phyloP scores from a whole-genome alignment of 257 asterid species.

The Coffea canephora region DNA sequence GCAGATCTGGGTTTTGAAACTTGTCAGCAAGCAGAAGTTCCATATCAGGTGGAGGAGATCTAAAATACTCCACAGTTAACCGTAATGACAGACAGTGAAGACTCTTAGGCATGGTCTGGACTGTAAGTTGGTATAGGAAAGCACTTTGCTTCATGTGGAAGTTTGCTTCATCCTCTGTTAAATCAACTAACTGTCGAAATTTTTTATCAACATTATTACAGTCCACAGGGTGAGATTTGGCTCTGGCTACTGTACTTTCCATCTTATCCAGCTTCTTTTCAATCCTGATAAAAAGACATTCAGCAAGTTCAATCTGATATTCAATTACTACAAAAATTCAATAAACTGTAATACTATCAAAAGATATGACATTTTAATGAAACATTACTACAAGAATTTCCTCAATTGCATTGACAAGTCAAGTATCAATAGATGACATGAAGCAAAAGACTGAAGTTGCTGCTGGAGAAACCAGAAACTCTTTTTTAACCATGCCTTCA shows the following conservation, averaged over 20 bases:
- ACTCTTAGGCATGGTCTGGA: conserved; percentile 96
- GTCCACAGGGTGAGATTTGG: conserved; percentile 77
- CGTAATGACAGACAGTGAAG: conserved; percentile 94
- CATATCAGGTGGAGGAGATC: conserved; percentile 51
- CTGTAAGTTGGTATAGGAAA: conserved; percentile 92
- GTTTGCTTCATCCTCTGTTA: conserved; percentile 94
- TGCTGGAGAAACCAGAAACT: not conserved
- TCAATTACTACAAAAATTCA: not conserved
- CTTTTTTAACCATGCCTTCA: not conserved
- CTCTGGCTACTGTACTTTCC: conserved; percentile 72
- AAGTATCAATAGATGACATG: not conserved
- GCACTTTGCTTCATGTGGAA: conserved; percentile 98
- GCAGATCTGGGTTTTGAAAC: conserved; percentile 12
- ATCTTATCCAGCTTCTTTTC: conserved; percentile 58
- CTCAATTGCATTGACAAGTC: not conserved
- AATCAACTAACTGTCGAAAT: conserved; percentile 87
- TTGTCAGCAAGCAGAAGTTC: conserved; percentile 51
- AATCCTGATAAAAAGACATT: conserved; percentile 47
- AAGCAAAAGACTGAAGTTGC: not conserved
- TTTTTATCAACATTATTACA: conserved; percentile 94
- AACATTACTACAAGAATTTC: not conserved
- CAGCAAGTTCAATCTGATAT: conserved; percentile 16
- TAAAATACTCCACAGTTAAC: conserved; percentile 86
- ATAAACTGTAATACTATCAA: not conserved
- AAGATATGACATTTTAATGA: not conserved